Percentiles rank a stretch among this genome's conserved stretches.
Conservation (phyloP, 495 filamentous ascomycete species). For the Penicillium fimorum region DNA sequence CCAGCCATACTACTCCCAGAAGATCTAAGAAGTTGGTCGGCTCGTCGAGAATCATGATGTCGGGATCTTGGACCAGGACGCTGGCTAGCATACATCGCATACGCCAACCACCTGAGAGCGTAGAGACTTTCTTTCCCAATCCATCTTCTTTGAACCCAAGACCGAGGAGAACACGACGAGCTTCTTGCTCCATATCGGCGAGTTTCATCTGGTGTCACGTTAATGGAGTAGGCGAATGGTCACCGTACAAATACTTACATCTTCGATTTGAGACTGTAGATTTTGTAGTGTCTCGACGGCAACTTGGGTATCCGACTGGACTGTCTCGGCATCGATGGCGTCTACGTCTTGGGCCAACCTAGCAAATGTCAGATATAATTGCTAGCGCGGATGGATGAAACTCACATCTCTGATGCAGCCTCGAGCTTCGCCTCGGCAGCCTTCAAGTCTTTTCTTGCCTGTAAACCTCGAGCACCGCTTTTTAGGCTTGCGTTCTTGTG, state of each 20-base stretch:
- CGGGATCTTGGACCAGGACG: slow-evolving; percentile 64
- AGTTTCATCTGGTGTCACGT: slow-evolving; percentile 37
- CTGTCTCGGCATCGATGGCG: slow-evolving; percentile 50
- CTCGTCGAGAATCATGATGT: slow-evolving; percentile 82
- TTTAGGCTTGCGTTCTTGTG: slow-evolving; percentile 70
- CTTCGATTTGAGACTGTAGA: slow-evolving; percentile 55
- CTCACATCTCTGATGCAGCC: slow-evolving; percentile 53
- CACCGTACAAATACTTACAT: slow-evolving; percentile 31
- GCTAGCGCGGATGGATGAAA: background rate
- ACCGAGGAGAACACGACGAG: slow-evolving; percentile 62
- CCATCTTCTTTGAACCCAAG: slow-evolving; percentile 68
- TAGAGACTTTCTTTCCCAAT: slow-evolving; percentile 54
- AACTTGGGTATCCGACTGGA: slow-evolving; percentile 60
- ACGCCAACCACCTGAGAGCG: slow-evolving; percentile 75
- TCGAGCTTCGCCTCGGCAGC: slow-evolving; percentile 62
- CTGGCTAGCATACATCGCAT: slow-evolving; percentile 70
- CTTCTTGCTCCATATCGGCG: slow-evolving; percentile 53
- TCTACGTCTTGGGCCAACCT: slow-evolving; percentile 55
- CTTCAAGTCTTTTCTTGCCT: slow-evolving; percentile 68
- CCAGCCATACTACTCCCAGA: slow-evolving; percentile 78
- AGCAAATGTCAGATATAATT: slow-evolving; percentile 7
- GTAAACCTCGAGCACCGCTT: slow-evolving; percentile 68
- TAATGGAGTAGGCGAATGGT: background rate
- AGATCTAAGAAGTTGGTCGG: slow-evolving; percentile 85
- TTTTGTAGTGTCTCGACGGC: slow-evolving; percentile 62